Evolutionary conservation across 768 basidiomycete species (phyloP).

Genomic region (Hemileccinum impolitum): DNA sequence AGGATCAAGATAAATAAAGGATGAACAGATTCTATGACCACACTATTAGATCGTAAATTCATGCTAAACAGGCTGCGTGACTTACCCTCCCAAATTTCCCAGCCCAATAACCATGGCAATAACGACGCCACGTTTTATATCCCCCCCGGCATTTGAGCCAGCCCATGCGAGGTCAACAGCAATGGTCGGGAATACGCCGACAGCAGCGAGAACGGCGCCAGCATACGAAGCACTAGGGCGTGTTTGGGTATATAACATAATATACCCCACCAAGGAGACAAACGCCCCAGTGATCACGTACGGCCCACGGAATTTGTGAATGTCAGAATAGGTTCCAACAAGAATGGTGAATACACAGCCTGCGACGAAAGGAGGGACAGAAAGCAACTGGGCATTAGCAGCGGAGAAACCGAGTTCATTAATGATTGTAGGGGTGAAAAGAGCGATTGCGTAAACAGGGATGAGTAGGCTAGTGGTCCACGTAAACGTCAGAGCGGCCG

Average conservation of each 20-base stretch:
- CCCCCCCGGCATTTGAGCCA: slow-evolving; percentile 53
- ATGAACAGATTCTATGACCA: slow-evolving; percentile 36
- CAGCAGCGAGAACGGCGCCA: slow-evolving; percentile 48
- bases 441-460: slow-evolving; percentile 46
- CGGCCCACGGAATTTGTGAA: slow-evolving; percentile 42
- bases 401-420: slow-evolving; percentile 49
- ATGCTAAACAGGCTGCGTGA: slow-evolving; percentile 6
- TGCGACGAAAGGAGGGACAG: slow-evolving; percentile 47
- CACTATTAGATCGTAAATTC: slow-evolving; percentile 3
- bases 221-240: slow-evolving; percentile 34
- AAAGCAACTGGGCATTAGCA: slow-evolving; percentile 47
- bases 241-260: slow-evolving; percentile 40
- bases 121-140: slow-evolving; percentile 48
- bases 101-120: slow-evolving; percentile 53
- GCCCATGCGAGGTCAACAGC: slow-evolving; percentile 52
- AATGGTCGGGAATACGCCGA: slow-evolving; percentile 52
- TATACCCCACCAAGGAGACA: slow-evolving; percentile 49
- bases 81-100: slow-evolving; percentile 53
- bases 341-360: slow-evolving; percentile 44
- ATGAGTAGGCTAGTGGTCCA: slow-evolving; percentile 35
- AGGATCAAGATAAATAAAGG: slow-evolving; percentile 39
- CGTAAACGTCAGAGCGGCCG: background rate
- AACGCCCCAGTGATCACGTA: slow-evolving; percentile 43
- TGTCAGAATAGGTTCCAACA: slow-evolving; percentile 43
- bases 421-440: slow-evolving; percentile 52